Evolutionary conservation across 106 monocot species (phyloP).

Genomic region (Ottelia alismoides): DNA sequence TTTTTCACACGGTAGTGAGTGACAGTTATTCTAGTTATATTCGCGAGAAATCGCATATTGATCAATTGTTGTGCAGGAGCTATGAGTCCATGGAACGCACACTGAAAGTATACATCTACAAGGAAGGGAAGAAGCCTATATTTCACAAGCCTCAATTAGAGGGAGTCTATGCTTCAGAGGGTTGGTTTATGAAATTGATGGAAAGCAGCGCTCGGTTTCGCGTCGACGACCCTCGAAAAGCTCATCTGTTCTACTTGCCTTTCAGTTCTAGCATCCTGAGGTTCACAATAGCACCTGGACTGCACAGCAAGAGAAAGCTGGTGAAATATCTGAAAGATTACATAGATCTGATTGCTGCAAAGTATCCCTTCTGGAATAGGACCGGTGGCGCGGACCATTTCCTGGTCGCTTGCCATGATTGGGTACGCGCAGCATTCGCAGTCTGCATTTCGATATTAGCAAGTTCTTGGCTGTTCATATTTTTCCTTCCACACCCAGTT

Average conservation of each 20-base stretch:
- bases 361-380: constrained; percentile 15
- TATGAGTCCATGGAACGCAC: constrained; percentile 68
- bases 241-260: constrained; percentile 68
- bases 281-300: no score
- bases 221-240: constrained; percentile 36
- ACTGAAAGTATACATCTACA: constrained; percentile 68
- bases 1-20: no score
- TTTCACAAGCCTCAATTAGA: constrained; percentile 43
- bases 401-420: constrained; percentile 12
- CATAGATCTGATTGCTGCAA: not conserved
- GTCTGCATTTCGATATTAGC: no score
- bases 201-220: constrained; percentile 32
- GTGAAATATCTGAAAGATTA: constrained; percentile 8
- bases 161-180: constrained; percentile 79
- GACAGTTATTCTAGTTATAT: no score
- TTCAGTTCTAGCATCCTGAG: no score
- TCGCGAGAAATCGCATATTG: no score
- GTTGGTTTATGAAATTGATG: constrained; percentile 73
- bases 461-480: no score
- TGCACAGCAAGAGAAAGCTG: no score
- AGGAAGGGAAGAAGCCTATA: constrained; percentile 50
- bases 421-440: no score
- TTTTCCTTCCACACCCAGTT: no score
- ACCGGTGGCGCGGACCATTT: constrained; percentile 12
- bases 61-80: no score